Percentiles rank a stretch among this genome's conserved stretches.
Conservation (phyloP, 2,329 filamentous ascomycete genomes). For the Epichloe hybrida region DNA sequence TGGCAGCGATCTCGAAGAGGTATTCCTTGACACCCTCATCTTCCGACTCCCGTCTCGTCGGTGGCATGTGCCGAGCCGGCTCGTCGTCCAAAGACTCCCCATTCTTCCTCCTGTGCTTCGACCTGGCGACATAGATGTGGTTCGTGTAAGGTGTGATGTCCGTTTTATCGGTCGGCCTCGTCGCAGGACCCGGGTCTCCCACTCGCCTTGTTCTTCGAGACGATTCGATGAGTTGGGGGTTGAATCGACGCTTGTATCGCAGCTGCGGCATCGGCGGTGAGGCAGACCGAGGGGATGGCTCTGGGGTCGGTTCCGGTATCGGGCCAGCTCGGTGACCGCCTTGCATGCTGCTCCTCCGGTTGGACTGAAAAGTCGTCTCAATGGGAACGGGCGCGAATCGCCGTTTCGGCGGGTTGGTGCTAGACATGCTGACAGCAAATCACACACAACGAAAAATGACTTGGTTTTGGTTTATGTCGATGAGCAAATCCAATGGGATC, state of each 20-base stretch:
- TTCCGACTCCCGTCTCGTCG: conserved; percentile 50
- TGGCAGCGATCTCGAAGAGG: conserved; percentile 65
- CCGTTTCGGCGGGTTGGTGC: conserved; percentile 30
- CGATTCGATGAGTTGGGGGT: conserved; percentile 71
- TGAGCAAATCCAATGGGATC: neutral
- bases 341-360: conserved; percentile 22
- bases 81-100: conserved; percentile 17
- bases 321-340: conserved; percentile 24
- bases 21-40: conserved; percentile 67
- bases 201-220: conserved; percentile 56
- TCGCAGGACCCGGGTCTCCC: conserved; percentile 49
- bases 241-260: conserved; percentile 42
- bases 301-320: conserved; percentile 44
- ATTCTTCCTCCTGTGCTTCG: conserved; percentile 22
- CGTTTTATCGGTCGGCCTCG: conserved; percentile 54
- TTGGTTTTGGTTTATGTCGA: neutral
- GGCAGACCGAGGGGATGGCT: conserved; percentile 36
- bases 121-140: conserved; percentile 39
- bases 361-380: conserved; percentile 55
- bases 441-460: too few species aligned
- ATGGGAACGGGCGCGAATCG: conserved; percentile 58
- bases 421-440: conserved; percentile 19
- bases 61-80: conserved; percentile 20
- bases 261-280: conserved; percentile 24
- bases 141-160: conserved; percentile 54